Base-by-base conservation (phyloP, 768 basidiomycete genomes). In the Termitomyces sp. region DNA sequence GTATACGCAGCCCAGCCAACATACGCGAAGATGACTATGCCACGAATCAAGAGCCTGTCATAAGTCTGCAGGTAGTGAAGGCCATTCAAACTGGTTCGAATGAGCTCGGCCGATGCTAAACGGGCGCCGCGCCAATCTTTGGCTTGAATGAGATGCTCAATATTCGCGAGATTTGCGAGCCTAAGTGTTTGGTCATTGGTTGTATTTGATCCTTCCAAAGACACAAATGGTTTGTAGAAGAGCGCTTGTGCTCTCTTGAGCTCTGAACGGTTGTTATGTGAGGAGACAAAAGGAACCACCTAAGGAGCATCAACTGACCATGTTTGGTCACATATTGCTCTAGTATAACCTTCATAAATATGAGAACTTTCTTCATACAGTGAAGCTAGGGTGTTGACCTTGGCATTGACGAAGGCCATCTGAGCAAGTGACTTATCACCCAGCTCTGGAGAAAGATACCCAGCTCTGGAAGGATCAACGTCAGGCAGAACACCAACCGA, bases 61-160 rank as follows among this genome's bases (percentile, higher is more conserved):
- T 93, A 94, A 66, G 89, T 92, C 68, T 93, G 87, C 5, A 93
- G 78, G 64, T 93, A 93, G 31, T 84, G 82, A 33, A 91, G 70
- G 0, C 90, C 91, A 38, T 73, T 70, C 5, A 91, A 72, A 6
- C 78, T 75, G 11, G 73, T 62, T 37, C 75, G 58, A 45, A 89
- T 85, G 11, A 91, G 74, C 19, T 77, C 68, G 3, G 71, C 66
- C 1, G 86, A 83, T 23, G 68, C 66, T 11, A 66, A 61, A 35
- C 85, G 79, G 0, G 82, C 83, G n/a, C 75, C 68, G 11, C 64
- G 59, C 77, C 81, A 89, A 3, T 71, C 53, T 31, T 71, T 67
- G 8, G 66, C 54, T 5, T 60, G 56, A 31, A 91, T 76, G 15
- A 79, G 67, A 8, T 62, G 57, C 44, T 84, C 74, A 26, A 91